phyloP scores from a whole-genome alignment of 2,329 filamentous ascomycete genomes.

The Metarhizium rileyi region DNA sequence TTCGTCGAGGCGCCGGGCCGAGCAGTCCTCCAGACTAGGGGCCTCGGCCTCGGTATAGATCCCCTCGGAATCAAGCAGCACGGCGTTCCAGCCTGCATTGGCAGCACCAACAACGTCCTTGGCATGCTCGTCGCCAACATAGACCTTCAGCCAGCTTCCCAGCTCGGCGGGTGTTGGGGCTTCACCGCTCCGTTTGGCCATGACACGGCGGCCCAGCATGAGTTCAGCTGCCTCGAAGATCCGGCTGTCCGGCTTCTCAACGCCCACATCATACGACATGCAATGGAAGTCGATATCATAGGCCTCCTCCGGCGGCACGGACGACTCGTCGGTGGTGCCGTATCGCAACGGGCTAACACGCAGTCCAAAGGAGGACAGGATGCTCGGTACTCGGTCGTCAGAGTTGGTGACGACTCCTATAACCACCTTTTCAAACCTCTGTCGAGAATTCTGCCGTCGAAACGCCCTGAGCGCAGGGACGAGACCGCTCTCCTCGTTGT shows the following conservation, averaged over 20 bases:
- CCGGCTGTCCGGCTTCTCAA: conserved; percentile 44
- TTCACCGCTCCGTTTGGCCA: conserved; percentile 13
- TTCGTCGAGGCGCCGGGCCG: conserved; percentile 3
- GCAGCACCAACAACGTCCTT: conserved; percentile 40
- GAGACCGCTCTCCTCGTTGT: conserved; percentile 37
- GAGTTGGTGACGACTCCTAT: conserved; percentile 55
- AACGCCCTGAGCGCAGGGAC: conserved; percentile 33
- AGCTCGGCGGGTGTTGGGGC: conserved; percentile 9
- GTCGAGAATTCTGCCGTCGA: conserved; percentile 12
- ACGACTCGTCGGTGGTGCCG: conserved; percentile 6
- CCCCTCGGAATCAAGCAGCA: conserved; percentile 12
- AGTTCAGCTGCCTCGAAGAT: conserved; percentile 47
- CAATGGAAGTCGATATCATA: conserved; percentile 44
- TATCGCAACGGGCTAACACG: conserved; percentile 29
- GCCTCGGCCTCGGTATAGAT: not conserved
- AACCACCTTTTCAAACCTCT: conserved; percentile 28
- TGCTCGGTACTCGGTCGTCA: conserved; percentile 45
- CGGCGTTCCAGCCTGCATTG: conserved; percentile 15
- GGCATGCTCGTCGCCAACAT: conserved; percentile 43
- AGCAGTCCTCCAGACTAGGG: conserved; percentile 8
- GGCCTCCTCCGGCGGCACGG: not conserved
- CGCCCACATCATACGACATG: conserved; percentile 53
- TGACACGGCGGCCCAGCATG: conserved; percentile 25
- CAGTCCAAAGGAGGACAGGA: conserved; percentile 45
- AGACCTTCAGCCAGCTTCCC: conserved; percentile 31